phyloP scores from a whole-genome alignment of 1,284 basidiomycete species.

The Tylopilus sp. region DNA sequence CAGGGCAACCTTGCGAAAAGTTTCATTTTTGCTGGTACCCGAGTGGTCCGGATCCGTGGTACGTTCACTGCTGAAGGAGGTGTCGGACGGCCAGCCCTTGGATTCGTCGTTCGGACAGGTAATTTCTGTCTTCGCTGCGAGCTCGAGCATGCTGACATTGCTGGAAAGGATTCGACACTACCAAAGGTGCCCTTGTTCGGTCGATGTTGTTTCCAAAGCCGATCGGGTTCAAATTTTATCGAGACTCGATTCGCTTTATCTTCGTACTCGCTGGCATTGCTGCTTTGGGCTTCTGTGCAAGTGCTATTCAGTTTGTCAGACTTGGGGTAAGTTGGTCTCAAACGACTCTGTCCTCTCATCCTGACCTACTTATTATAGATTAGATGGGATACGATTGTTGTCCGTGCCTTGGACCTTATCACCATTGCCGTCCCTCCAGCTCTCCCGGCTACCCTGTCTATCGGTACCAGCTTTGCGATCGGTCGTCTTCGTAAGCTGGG shows the following conservation, averaged over 20 bases:
- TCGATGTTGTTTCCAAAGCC: slow-evolving; percentile 99
- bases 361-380: slow-evolving; percentile 49
- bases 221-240: slow-evolving; percentile 96
- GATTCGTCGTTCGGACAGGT: slow-evolving; percentile 91
- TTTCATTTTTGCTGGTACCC: slow-evolving; percentile 91
- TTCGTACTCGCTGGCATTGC: slow-evolving; percentile 89
- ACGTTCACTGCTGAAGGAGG: slow-evolving; percentile 54
- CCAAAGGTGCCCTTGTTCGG: slow-evolving; percentile 93
- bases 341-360: background rate
- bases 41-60: slow-evolving; percentile 88
- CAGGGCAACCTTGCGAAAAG: slow-evolving; percentile 75
- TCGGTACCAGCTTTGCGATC: slow-evolving; percentile 97
- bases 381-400: slow-evolving; percentile 85
- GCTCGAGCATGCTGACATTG: slow-evolving; percentile 1
- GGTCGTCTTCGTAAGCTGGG: slow-evolving; percentile 83
- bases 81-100: slow-evolving; percentile 69
- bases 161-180: slow-evolving; percentile 86
- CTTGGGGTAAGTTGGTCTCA: slow-evolving; percentile 65
- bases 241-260: slow-evolving; percentile 97
- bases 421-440: slow-evolving; percentile 98
- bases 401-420: slow-evolving; percentile 95
- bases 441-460: slow-evolving; percentile 94
- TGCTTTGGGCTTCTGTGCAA: slow-evolving; percentile 82
- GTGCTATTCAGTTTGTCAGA: slow-evolving; percentile 88
- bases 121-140: slow-evolving; percentile 12